These are phyloP conservation scores for Heterobasidion annosum DNA, from an alignment of 1,284 basidiomycete genomes.

Conservation along the genomic window DNA sequence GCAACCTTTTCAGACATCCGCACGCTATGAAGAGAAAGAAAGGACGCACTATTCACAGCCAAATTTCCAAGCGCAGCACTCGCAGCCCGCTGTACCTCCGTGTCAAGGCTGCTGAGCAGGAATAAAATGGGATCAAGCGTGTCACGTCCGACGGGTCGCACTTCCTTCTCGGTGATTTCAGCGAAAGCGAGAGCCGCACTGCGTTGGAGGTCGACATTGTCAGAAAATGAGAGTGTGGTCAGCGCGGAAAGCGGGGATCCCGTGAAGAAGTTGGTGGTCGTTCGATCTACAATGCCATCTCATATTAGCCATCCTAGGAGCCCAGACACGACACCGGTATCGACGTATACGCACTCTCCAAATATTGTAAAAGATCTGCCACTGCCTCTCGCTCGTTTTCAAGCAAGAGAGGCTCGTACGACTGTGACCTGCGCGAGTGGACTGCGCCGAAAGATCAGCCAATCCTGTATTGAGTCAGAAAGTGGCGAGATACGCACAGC, in stretches of 20 bases:
- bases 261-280: slow-evolving; percentile 93
- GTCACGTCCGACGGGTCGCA: slow-evolving; percentile 92
- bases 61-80: slow-evolving; percentile 98
- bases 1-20: slow-evolving; percentile 7
- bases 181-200: slow-evolving; percentile 98
- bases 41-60: slow-evolving; percentile 90
- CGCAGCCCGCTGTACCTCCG: slow-evolving; percentile 96
- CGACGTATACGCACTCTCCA: slow-evolving; percentile 73
- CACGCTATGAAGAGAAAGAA: slow-evolving; percentile 2
- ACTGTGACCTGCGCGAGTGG: slow-evolving; percentile 70
- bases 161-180: slow-evolving; percentile 99
- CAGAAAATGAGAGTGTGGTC: slow-evolving; percentile 96
- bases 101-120: slow-evolving; percentile 95
- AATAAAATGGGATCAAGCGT: slow-evolving; percentile 98
- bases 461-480: slow-evolving; percentile 5
- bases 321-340: background rate
- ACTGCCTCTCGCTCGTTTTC: slow-evolving; percentile 99
- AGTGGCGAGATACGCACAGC: slow-evolving; percentile 35
- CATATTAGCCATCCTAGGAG: slow-evolving; percentile 9
- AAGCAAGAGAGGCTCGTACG: slow-evolving; percentile 88
- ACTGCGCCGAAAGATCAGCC: slow-evolving; percentile 32
- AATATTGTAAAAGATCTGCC: slow-evolving; percentile 93
- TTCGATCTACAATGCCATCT: slow-evolving; percentile 58
- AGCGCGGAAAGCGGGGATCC: slow-evolving; percentile 89
- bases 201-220: slow-evolving; percentile 98